Conservation (phyloP, 2,329 filamentous ascomycete species). For the Stagonosporopsis cucurbitacearum region DNA sequence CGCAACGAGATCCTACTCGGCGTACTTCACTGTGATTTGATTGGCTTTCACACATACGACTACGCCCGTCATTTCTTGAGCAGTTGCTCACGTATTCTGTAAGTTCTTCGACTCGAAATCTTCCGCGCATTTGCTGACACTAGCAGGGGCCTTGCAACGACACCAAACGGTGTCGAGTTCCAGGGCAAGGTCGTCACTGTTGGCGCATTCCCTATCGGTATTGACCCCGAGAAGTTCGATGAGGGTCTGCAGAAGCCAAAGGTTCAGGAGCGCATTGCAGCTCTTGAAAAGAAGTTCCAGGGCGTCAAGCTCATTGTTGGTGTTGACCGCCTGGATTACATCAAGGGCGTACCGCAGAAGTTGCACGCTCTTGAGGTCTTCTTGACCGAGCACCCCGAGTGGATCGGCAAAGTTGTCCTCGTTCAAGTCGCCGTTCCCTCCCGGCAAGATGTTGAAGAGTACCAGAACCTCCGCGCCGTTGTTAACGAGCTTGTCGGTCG, state of each 20-base stretch:
- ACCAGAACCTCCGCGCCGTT: slow-evolving; percentile 92
- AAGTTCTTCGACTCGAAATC: slow-evolving; percentile 42
- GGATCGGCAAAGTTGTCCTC: slow-evolving; percentile 96
- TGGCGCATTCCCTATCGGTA: slow-evolving; percentile 96
- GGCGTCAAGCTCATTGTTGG: slow-evolving; percentile 96
- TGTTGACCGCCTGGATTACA: slow-evolving; percentile 96
- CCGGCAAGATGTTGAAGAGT: slow-evolving; percentile 94
- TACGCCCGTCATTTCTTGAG: slow-evolving; percentile 98
- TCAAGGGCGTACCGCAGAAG: slow-evolving; percentile 98
- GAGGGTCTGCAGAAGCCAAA: slow-evolving; percentile 85
- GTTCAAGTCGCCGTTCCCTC: slow-evolving; percentile 96
- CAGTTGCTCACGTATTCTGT: slow-evolving; percentile 93
- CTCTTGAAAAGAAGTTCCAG: slow-evolving; percentile 87
- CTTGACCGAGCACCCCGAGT: slow-evolving; percentile 94
- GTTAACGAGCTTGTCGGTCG: slow-evolving; percentile 96
- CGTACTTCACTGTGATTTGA: slow-evolving; percentile 89
- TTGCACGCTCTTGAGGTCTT: slow-evolving; percentile 96
- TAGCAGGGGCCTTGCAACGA: slow-evolving; percentile 70
- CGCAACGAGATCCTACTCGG: slow-evolving; percentile 86
- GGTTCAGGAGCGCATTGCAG: slow-evolving; percentile 85
- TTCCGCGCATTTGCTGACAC: slow-evolving; percentile 11
- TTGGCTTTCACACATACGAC: slow-evolving; percentile 98
- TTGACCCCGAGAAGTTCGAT: slow-evolving; percentile 95
- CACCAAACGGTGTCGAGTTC: slow-evolving; percentile 91
- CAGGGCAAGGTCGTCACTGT: slow-evolving; percentile 87